Conservation (phyloP, 768 basidiomycete genomes). For the Mrakia frigida region DNA sequence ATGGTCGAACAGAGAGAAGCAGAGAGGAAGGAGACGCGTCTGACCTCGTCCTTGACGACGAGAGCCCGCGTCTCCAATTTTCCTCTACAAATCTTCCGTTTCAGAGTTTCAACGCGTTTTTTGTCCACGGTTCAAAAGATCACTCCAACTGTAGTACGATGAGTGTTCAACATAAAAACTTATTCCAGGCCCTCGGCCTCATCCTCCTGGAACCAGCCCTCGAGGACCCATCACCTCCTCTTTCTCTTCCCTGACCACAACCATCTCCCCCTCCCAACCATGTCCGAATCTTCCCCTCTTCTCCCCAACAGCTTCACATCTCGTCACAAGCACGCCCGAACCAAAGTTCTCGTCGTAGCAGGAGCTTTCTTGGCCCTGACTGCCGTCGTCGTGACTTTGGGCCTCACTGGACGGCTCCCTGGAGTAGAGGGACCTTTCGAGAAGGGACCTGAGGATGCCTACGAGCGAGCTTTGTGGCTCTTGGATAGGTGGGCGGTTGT, state of each 20-base stretch:
- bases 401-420: constrained; percentile 42
- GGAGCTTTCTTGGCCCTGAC: constrained; percentile 34
- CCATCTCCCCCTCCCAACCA: not conserved
- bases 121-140: no score
- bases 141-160: no score
- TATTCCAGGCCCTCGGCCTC: no score
- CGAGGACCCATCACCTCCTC: not conserved
- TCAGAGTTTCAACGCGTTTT: no score
- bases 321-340: constrained; percentile 2
- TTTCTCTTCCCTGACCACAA: not conserved
- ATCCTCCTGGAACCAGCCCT: no score
- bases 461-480: constrained; percentile 42
- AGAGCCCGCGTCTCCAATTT: no score
- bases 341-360: constrained; percentile 14
- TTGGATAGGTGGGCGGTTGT: constrained; percentile 41
- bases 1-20: no score
- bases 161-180: no score
- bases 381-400: constrained; percentile 38
- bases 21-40: no score
- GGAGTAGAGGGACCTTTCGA: constrained; percentile 40
- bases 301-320: not conserved
- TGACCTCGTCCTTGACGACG: no score
- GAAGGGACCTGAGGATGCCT: constrained; percentile 39
- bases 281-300: constrained; percentile 22
- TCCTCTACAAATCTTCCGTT: no score